Evolutionary conservation across 208 protist species (phyloP).

Genomic region (Novymonas esmeraldas): DNA sequence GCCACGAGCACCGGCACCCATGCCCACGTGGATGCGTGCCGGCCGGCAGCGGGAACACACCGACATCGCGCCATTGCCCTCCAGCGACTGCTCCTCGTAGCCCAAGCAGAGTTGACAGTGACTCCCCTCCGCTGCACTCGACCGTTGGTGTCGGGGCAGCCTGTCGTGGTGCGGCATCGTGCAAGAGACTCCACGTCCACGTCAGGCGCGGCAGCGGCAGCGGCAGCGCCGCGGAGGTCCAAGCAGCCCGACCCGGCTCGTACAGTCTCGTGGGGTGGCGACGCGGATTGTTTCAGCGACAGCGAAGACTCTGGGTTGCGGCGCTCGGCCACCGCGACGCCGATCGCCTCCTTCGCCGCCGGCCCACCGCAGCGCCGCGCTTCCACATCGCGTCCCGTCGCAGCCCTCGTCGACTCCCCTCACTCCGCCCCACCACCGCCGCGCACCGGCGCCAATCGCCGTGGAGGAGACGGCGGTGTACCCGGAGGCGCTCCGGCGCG

Average conservation of each 20-base stretch:
- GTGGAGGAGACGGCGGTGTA: too few species aligned
- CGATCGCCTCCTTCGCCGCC: conserved; percentile 5
- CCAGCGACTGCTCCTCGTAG: conserved; percentile 4
- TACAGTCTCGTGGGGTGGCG: too few species aligned
- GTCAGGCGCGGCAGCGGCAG: neutral
- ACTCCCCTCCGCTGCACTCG: neutral
- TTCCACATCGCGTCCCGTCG: conserved; percentile 7
- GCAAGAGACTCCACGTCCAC: neutral
- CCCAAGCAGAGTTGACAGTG: neutral
- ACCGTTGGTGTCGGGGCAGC: neutral
- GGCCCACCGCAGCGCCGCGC: neutral
- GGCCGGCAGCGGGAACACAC: neutral
- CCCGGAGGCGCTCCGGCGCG: neutral
- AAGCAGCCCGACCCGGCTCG: too few species aligned
- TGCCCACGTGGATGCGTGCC: too few species aligned
- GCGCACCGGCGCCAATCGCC: neutral
- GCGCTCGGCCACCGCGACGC: conserved; percentile 20
- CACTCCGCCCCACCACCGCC: neutral
- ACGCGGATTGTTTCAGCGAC: neutral
- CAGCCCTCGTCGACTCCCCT: conserved; percentile 17
- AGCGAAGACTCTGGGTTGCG: neutral
- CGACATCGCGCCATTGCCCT: conserved; percentile 3
- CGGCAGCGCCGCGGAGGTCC: neutral
- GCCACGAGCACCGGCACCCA: too few species aligned
- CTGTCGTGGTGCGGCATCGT: neutral